Base-by-base conservation (phyloP, 495 filamentous ascomycete genomes). In the Trichoderma virens region DNA sequence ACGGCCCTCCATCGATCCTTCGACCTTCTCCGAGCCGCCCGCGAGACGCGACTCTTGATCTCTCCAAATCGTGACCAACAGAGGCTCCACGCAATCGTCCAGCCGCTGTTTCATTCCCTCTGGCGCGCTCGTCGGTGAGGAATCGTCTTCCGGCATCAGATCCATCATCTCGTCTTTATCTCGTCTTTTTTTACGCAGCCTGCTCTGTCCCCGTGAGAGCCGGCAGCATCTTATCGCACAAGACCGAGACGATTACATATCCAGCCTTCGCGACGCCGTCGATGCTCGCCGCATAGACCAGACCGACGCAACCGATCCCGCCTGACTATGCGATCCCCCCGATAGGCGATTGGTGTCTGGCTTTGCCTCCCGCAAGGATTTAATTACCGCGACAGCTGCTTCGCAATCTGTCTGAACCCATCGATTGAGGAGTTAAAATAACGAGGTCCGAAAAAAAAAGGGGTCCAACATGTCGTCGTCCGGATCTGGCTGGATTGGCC, bases 401-500 rank as follows among this genome's bases (percentile, higher is more conserved):
- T 16, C n/a, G 59, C 59, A 4, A 61, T n/a, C 34, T 56, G 35
- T 54, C 9, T 8, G 41, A 2, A 23, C 16, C 30, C 28, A 35
- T 63, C 62, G 20, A 31, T 30, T 14, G 20, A 25, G 30, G 32
- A 38, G 61, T 7, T 20, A 1, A 3, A 18, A 39, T 9, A 16
- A 0, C 9, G 13, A 18, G 32, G 13, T 16, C 61, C 32, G 20
- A 23, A 9, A 43, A 62, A 61, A 62, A 35, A 35, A 23, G 16
- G 60, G 43, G 64, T 67, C 9, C 71, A 74, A 65, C 43, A 83
- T 85, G 85, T 76, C 83, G 69, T 56, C 51, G 20, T 83, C 81
- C 31, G 76, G 78, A 25, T 72, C 76, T 70, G 79, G 83, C 75
- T 87, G 86, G 67, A 77, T 87, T 63, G 82, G 83, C 78, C 82